Evolutionary conservation across 805 yeast species (phyloP), one percentile per base, ranked within the genome.

Genomic region (Candida taoyuanica): DNA sequence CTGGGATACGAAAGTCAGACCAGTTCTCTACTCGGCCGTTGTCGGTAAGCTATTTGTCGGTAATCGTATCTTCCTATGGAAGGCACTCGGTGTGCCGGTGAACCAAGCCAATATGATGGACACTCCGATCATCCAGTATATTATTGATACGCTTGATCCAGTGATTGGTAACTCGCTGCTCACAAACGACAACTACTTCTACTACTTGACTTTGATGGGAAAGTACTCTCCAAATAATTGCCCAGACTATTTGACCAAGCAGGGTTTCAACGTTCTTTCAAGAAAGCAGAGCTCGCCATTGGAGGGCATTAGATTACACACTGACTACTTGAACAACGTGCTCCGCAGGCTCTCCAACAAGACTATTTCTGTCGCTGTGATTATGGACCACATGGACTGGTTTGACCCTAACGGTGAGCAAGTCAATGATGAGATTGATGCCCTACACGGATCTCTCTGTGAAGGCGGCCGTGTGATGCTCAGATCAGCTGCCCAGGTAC

Each of bases 381-480:
- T 85, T 37, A 85, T 85, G 95, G 95, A 85, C 60, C 95, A 85
- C 59, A 83, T 85, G 93, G 95, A 85, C 62, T 85, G 95, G 95
- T 85, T 85, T 55, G 79, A 80, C 49, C 80, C 85, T 26, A 56
- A 67, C 13, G 82, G 81, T 7, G 52, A 53, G 3, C 88, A 81
- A 16, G 89, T 86, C 11, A 63, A 70, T 33, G 68, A 70, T 31
- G 94, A 85, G 58, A 78, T 85, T 46, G 56, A 67, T 24, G 85
- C 86, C 0, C 65, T 85, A 31, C 69, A 70, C 55, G 67, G 70
- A 34, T 82, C 88, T 15, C 66, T 85, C 35, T 71, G 74, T 9
- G 70, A 71, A 19, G 78, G 79, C 23, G 95, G 94, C 12, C 70
- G 87, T 41, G 93, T 84, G 4, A 62, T 85, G 71, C 65, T 85